These are phyloP conservation scores for Yamadazyma scolyti DNA, from an alignment of 805 yeast genomes.

Conservation along the genomic window DNA sequence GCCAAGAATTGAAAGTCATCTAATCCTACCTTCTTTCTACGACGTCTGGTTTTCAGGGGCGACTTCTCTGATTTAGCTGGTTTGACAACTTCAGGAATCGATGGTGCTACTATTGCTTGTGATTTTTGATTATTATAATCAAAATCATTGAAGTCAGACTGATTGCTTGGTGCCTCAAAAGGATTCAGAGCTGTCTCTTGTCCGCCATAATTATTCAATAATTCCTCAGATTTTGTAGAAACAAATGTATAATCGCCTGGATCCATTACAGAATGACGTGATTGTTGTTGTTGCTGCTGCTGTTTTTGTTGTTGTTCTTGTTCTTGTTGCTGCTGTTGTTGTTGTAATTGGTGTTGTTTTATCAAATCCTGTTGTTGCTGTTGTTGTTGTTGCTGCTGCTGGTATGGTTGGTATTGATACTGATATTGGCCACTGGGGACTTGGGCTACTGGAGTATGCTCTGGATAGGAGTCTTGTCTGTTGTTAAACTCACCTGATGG, in stretches of 20 bases:
- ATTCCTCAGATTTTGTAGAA: slow-evolving; percentile 17
- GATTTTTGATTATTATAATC: slow-evolving; percentile 24
- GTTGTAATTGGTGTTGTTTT: neutral
- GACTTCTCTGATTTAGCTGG: slow-evolving; percentile 13
- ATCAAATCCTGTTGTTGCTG: slow-evolving; percentile 2
- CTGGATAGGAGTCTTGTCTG: no score
- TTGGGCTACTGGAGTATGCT: neutral
- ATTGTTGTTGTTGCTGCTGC: slow-evolving; percentile 1
- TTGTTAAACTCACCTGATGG: slow-evolving; percentile 8
- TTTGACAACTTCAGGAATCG: slow-evolving; percentile 3
- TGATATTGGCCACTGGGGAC: neutral
- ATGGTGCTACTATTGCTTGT: slow-evolving; percentile 10
- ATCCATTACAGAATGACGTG: neutral
- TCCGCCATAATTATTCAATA: no score
- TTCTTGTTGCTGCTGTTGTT: slow-evolving; percentile 1
- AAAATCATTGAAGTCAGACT: slow-evolving; percentile 18
- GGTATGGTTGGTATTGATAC: slow-evolving; percentile 10
- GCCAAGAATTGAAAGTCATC: slow-evolving; percentile 94
- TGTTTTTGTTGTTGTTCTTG: slow-evolving; percentile 1
- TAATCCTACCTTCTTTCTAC: slow-evolving; percentile 76
- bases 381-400: slow-evolving; percentile 16
- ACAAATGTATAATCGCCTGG: slow-evolving; percentile 19
- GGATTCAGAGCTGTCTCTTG: slow-evolving; percentile 10
- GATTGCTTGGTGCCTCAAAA: slow-evolving; percentile 9
- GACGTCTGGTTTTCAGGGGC: slow-evolving; percentile 26